These are phyloP conservation scores for Avena eriantha DNA, from an alignment of 176 grass and related monocot species.

Conservation along the genomic window DNA sequence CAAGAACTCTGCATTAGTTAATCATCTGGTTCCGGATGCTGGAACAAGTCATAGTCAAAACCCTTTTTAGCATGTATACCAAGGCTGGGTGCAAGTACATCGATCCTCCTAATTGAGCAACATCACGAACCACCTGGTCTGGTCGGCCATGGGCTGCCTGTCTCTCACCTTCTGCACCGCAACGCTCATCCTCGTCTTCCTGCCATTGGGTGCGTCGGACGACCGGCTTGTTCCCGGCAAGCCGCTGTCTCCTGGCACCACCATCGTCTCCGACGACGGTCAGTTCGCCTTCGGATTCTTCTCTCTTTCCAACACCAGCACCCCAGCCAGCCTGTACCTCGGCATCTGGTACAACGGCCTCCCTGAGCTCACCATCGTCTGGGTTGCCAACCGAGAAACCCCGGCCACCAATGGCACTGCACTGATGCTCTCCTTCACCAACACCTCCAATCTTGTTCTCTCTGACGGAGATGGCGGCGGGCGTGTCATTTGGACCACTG, in stretches of 20 bases:
- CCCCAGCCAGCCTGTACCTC: background rate
- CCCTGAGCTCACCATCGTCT: background rate
- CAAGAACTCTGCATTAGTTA: background rate
- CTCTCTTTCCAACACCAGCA: background rate
- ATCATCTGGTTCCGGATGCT: background rate
- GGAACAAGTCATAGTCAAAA: background rate
- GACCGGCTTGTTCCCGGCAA: constrained; percentile 7
- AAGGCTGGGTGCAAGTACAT: background rate
- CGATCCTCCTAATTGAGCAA: background rate
- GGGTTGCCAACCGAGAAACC: background rate
- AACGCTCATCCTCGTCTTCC: background rate
- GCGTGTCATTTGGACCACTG: background rate
- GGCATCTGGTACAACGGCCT: background rate
- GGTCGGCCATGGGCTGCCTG: background rate
- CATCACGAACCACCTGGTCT: background rate
- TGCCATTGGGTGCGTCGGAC: background rate
- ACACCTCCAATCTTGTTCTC: background rate
- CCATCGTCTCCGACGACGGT: constrained; percentile 2
- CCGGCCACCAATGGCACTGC: background rate
- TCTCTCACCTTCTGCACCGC: background rate
- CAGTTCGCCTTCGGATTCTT: constrained; percentile 15
- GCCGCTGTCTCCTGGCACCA: background rate
- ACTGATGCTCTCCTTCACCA: background rate
- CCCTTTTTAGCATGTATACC: background rate
- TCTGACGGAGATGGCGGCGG: background rate